Conservation (phyloP, 1,139 yeast species). For the Geotrichum carabidarum region DNA sequence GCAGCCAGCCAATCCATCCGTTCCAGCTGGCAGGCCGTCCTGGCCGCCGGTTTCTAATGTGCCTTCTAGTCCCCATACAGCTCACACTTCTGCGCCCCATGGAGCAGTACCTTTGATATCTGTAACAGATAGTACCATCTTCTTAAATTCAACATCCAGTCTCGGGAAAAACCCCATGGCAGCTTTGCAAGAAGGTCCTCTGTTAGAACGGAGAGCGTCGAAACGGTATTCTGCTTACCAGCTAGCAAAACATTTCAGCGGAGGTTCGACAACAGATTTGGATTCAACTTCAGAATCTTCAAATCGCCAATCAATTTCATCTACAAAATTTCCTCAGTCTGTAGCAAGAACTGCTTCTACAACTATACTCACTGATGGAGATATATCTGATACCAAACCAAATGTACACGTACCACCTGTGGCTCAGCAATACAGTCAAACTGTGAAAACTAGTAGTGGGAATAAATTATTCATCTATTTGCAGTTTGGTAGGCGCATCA, state of each 20-base stretch:
- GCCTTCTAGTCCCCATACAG: too few relatives aligned
- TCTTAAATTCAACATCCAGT: slow-evolving; percentile 7
- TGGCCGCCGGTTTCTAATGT: too few relatives aligned
- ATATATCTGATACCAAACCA: background rate
- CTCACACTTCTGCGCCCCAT: too few relatives aligned
- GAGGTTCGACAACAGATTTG: slow-evolving; percentile 16
- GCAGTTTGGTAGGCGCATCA: slow-evolving; percentile 54
- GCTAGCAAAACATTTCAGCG: slow-evolving; percentile 66
- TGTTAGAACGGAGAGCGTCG: slow-evolving; percentile 84
- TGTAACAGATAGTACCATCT: background rate
- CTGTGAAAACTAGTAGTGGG: slow-evolving; percentile 2
- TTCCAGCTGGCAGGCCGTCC: too few relatives aligned
- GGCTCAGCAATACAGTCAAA: background rate
- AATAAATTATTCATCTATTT: slow-evolving; percentile 44
- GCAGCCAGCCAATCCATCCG: too few relatives aligned
- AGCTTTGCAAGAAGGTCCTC: slow-evolving; percentile 73
- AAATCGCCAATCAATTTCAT: slow-evolving; percentile 18
- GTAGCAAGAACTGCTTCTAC: slow-evolving; percentile 28
- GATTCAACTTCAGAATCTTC: slow-evolving; percentile 12
- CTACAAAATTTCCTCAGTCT: slow-evolving; percentile 29
- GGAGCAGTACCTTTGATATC: too few relatives aligned
- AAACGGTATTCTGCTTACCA: slow-evolving; percentile 89
- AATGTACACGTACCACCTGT: slow-evolving; percentile 1
- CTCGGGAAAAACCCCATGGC: slow-evolving; percentile 51
- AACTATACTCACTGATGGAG: slow-evolving; percentile 14